A percentile compares a stretch with the other conserved stretches of the same genome.
Conservation (phyloP, 768 basidiomycete genomes). For the Auricularia auricula-judae region DNA sequence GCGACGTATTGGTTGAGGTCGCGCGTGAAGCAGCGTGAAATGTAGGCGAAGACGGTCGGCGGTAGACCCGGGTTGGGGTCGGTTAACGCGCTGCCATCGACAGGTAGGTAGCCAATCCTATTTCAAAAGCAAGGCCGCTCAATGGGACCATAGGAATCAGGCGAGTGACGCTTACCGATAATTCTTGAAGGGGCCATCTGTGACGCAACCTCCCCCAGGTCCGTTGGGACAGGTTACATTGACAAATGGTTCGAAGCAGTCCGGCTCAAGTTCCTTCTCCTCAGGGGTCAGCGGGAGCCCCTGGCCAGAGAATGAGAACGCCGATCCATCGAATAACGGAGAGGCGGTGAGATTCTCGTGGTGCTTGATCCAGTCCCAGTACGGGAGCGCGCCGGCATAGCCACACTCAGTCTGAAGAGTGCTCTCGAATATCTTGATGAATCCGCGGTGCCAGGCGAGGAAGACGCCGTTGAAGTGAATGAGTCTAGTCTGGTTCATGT, state of each 20-base stretch:
- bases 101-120: neutral
- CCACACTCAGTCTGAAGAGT: constrained; percentile 17
- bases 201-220: neutral
- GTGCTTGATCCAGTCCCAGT: constrained; percentile 15
- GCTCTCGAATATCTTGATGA: constrained; percentile 14
- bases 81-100: neutral
- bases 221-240: neutral
- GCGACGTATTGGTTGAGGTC: neutral
- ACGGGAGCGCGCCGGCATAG: constrained; percentile 18
- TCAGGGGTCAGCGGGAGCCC: neutral
- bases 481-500: neutral
- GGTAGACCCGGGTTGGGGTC: neutral
- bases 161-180: neutral
- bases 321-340: neutral
- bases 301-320: neutral
- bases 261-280: neutral
- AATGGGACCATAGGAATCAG: neutral
- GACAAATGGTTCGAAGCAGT: neutral
- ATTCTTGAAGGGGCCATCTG: neutral
- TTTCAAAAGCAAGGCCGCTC: neutral
- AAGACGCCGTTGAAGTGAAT: constrained; percentile 17
- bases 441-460: constrained; percentile 23
- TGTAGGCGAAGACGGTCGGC: neutral
- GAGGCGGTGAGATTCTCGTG: neutral
- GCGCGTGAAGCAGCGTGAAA: neutral